Base-by-base conservation (phyloP, 352 stramenopile genomes). In the Globisporangium ultimum region DNA sequence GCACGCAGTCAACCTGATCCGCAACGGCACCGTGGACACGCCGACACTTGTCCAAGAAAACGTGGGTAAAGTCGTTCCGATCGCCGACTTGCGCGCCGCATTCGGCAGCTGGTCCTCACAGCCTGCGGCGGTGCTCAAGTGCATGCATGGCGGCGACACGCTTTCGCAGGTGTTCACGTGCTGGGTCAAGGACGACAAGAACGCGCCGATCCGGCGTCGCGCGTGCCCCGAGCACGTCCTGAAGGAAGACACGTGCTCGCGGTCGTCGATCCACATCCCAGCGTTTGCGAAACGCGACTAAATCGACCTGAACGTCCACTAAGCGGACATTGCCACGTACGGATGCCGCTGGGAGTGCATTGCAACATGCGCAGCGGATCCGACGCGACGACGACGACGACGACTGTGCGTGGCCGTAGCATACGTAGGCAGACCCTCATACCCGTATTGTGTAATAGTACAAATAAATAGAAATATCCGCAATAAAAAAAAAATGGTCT, bases 121-220 rank as follows among this genome's bases (percentile, higher is more conserved):
- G 36, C 55, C 62, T 43, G 67, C 49, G 6, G 70, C 50, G 0
- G 61, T 68, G 22, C 70, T 80, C 51, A 61, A 74, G 45, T 80
- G 72, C 46, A 55, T 63, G 24, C 65, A 71, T 15, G 72, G 72
- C 18, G 72, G 72, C 42, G 50, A 71, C 46, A 60, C 73, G 50
- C 71, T 95, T 48, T 79, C 83, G 20, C 78, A 95, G 63, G 80
- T 93, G 48, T 90, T 87, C 55, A 90, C 78, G n/a, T 95, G 85
- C 68, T 91, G 80, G 78, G 55, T 77, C 50, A 91, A 89, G 66
- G 80, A 93, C 67, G 67, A 55, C 9, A 48, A 68, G 24, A 80
- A 82, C 47, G 52, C 69, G 21, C 83, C 83, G 1, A 84, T 74
- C n/a, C 53, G 56, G 20, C 80, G 76, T n/a, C 58, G 70, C 32